phyloP scores from a whole-genome alignment of 192 early-diverging fungal species.

The Dissophora ornata region DNA sequence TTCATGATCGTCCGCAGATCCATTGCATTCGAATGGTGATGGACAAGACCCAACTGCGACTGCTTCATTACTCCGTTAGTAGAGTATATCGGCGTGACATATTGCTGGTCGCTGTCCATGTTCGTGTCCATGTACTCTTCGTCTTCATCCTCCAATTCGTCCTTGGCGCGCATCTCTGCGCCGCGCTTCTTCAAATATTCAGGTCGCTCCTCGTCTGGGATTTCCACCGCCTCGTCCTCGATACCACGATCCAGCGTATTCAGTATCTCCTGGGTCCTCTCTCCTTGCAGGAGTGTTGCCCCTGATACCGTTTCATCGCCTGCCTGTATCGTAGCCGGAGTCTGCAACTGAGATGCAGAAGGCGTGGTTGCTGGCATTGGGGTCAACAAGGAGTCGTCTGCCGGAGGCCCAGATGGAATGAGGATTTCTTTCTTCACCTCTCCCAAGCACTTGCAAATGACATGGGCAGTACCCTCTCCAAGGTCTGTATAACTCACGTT shows the following conservation, averaged over 20 bases:
- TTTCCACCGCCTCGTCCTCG: background rate
- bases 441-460: constrained; percentile 39
- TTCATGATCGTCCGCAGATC: constrained; percentile 52
- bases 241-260: background rate
- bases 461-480: constrained; percentile 24
- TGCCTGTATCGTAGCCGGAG: background rate
- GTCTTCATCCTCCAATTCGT: constrained; percentile 8
- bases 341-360: constrained; percentile 11
- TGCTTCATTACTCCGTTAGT: constrained; percentile 38
- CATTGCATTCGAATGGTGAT: constrained; percentile 37
- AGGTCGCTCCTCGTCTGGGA: constrained; percentile 12
- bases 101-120: constrained; percentile 14
- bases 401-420: background rate
- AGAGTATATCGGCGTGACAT: constrained; percentile 3
- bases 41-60: constrained; percentile 35
- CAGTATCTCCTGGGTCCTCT: background rate
- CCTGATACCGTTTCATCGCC: background rate
- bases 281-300: background rate
- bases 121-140: constrained; percentile 28
- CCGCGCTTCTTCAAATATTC: constrained; percentile 26
- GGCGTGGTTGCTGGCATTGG: background rate
- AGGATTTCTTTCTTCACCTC: constrained; percentile 36
- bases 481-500: constrained; percentile 47
- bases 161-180: constrained; percentile 13
- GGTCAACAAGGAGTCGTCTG: background rate